Conservation (phyloP, 805 yeast genomes). For the Monosporozyma servazzii region DNA sequence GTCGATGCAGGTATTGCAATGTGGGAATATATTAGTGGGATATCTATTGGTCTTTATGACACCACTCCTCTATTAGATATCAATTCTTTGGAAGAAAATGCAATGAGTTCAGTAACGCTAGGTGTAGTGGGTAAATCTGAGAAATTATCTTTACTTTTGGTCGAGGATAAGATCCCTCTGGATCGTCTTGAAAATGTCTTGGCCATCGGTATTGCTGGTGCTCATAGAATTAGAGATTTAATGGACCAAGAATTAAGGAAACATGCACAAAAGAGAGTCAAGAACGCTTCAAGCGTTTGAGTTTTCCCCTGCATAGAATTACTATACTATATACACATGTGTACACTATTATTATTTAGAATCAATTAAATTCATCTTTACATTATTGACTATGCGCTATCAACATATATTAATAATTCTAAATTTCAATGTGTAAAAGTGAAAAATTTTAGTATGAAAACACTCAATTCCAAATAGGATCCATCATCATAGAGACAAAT, state of each 20-base stretch:
- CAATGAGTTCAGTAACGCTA: conserved; percentile 69
- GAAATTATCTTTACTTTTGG: conserved; percentile 61
- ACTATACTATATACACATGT: conserved; percentile 2
- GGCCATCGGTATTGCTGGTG: conserved; percentile 79
- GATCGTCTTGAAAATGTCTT: conserved; percentile 69
- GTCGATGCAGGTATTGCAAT: conserved; percentile 93
- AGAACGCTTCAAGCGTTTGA: conserved; percentile 27
- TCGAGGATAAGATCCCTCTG: conserved; percentile 79
- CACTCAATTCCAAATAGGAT: background rate
- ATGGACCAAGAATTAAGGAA: conserved; percentile 81
- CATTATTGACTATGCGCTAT: background rate
- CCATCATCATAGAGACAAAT: background rate
- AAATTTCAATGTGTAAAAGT: background rate
- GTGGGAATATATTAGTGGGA: conserved; percentile 80
- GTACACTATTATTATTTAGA: background rate
- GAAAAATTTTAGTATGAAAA: conserved; percentile 1
- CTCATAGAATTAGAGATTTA: conserved; percentile 67
- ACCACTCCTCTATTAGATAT: conserved; percentile 74
- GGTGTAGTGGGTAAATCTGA: conserved; percentile 80
- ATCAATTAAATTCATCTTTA: background rate
- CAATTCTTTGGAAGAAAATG: conserved; percentile 73
- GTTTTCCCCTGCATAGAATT: conserved; percentile 4
- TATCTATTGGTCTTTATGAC: conserved; percentile 73
- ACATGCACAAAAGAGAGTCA: conserved; percentile 54
- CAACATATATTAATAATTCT: background rate